Conservation (phyloP, 345 rosid species). For the Nasturtium officinale region DNA sequence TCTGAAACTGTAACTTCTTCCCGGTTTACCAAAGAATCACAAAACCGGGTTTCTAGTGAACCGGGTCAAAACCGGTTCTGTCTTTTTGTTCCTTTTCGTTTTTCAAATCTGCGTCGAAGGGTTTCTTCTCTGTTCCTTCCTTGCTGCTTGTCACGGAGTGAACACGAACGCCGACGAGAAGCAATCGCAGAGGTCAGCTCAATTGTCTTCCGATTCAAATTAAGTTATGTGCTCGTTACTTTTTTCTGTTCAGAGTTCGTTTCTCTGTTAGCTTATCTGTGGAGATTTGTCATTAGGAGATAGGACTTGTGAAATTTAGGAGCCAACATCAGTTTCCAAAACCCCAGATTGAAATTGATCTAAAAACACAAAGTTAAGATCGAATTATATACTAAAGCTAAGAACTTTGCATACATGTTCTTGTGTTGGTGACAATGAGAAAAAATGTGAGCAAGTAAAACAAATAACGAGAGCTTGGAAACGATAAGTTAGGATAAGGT, state of each 20-base stretch:
- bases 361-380: background rate
- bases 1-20: no score
- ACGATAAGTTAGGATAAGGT: background rate
- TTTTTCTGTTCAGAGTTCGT: background rate
- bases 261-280: background rate
- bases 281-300: background rate
- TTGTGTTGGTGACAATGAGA: background rate
- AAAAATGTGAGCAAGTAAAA: background rate
- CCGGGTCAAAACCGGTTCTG: background rate
- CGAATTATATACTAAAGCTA: background rate
- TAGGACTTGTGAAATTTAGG: background rate
- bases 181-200: conserved; percentile 12
- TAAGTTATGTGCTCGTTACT: background rate
- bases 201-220: background rate
- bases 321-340: background rate
- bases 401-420: background rate
- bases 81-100: background rate
- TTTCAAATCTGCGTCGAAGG: background rate
- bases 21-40: background rate
- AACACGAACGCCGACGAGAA: conserved; percentile 2
- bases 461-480: background rate
- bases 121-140: conserved; percentile 24
- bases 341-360: conserved; percentile 21
- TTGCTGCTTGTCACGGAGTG: background rate
- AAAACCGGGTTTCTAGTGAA: background rate